phyloP scores from a whole-genome alignment of 2,329 filamentous ascomycete species.

The Davidsoniella australis region DNA sequence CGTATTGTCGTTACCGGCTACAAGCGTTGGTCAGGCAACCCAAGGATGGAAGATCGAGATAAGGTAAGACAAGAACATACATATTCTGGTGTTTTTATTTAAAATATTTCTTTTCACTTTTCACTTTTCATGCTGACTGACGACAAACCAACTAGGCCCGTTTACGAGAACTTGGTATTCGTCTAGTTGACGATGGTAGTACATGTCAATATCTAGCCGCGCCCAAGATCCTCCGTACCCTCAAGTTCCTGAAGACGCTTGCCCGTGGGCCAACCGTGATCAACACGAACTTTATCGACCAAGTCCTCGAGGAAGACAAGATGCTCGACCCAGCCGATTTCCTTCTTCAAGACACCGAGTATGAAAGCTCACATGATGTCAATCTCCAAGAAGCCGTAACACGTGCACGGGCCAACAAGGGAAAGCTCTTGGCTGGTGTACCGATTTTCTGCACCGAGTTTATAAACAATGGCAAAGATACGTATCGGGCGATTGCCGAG shows the following conservation, averaged over 20 bases:
- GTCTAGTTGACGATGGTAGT: constrained; percentile 57
- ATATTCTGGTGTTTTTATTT: constrained; percentile 13
- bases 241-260: constrained; percentile 82
- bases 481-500: constrained; percentile 70
- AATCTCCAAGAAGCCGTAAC: constrained; percentile 49
- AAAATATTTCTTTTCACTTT: too few relatives aligned
- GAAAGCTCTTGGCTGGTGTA: constrained; percentile 56
- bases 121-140: too few relatives aligned
- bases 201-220: constrained; percentile 76
- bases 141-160: constrained; percentile 38
- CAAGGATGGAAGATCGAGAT: constrained; percentile 60
- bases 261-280: constrained; percentile 67
- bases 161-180: constrained; percentile 68
- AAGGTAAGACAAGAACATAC: constrained; percentile 34
- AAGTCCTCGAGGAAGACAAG: constrained; percentile 52
- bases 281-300: constrained; percentile 60
- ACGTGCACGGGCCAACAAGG: constrained; percentile 59
- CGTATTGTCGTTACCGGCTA: constrained; percentile 73
- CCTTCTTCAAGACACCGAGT: constrained; percentile 50
- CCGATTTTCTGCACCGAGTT: constrained; percentile 71
- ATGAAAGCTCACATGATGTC: constrained; percentile 55
- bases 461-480: constrained; percentile 66
- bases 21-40: constrained; percentile 59
- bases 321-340: constrained; percentile 49
- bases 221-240: constrained; percentile 70